Base-by-base conservation (phyloP, 768 basidiomycete species). In the Tubosaeta sp. region DNA sequence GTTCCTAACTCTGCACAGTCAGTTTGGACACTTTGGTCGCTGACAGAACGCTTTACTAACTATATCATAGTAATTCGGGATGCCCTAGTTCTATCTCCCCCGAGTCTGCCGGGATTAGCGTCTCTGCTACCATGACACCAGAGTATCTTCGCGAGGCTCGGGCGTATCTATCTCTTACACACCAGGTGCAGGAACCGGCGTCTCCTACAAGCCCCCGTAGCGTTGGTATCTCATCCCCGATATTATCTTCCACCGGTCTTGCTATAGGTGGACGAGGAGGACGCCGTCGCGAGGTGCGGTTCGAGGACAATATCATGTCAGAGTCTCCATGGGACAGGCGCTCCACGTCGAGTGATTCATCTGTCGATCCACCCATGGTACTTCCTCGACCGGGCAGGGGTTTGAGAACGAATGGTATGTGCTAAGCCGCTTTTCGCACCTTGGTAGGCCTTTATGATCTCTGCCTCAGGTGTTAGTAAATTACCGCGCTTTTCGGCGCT, bases 231-330 rank as follows among this genome's bases (percentile, higher is more conserved):
- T 34, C 64, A 7, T 68, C 67, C 0, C 67, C 67, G 11, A 42
- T 68, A 18, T 36, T 68, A 38, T 70, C 67, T n/a, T 68, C 68
- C 7, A 54, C 55, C 4, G 60, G 68, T n/a, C 59, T 70, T 32
- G 57, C 64, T 21, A 2, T 56, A 3, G 59, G 66, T 19, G 64
- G 59, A 21, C 60, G 54, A 36, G 68, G 54, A 12, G 68, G 54
- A 13, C 67, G 59, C 24, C 64, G 62, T n/a, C 67, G 67, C 6
- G 67, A 68, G 48, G 67, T 68, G 16, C 62, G 68, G 16, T 68
- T 68, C 22, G 67, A 70, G 27, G 67, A 68, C 6, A 70, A 59
- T 39, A 68, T 68, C 19, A 58, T 68, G 49, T 40, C 60, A 14
- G 67, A 70, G 43, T 32, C 60, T 24, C 55, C 41, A 13, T 68